These are phyloP conservation scores for Eucalyptus regnans DNA, from an alignment of 345 rosid species.

Conservation along the genomic window DNA sequence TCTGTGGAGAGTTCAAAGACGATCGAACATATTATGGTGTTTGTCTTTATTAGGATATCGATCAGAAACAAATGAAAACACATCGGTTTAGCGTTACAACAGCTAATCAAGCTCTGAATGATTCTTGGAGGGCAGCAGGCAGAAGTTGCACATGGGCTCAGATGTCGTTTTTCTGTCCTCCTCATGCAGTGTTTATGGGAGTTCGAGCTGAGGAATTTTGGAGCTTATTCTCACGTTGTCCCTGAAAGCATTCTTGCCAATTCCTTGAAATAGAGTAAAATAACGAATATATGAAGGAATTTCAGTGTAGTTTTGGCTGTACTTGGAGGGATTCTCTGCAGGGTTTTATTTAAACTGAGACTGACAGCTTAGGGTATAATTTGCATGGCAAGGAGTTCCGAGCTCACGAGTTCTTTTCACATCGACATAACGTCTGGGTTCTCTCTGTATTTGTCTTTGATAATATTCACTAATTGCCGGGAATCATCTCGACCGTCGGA, in stretches of 20 bases:
- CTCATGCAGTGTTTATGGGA: not conserved
- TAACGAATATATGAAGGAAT: not conserved
- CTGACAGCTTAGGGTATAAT: slow-evolving; percentile 27
- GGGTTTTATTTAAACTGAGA: slow-evolving; percentile 1
- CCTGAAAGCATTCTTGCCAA: not conserved
- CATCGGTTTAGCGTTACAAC: not conserved
- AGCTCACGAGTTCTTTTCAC: slow-evolving; percentile 8
- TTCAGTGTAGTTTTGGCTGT: not conserved
- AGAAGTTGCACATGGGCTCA: slow-evolving; percentile 44
- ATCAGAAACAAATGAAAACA: not conserved
- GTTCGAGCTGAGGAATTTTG: slow-evolving; percentile 15
- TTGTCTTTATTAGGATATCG: not conserved
- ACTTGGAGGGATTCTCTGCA: not conserved
- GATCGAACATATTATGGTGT: not conserved
- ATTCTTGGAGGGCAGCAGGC: slow-evolving; percentile 2
- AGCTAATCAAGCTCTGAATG: not conserved
- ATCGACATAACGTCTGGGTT: not conserved
- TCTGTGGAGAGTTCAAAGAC: not conserved
- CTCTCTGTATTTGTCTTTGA: not conserved
- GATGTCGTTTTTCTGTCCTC: slow-evolving; percentile 23
- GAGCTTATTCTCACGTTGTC: slow-evolving; percentile 12
- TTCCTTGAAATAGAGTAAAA: not conserved
- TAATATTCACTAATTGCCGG: not conserved
- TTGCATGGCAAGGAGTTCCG: slow-evolving; percentile 27
- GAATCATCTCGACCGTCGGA: not conserved